Evolutionary conservation across 192 early-diverging fungal genomes (phyloP), one percentile per base, ranked within the genome.

Genomic region (Podila epicladia): DNA sequence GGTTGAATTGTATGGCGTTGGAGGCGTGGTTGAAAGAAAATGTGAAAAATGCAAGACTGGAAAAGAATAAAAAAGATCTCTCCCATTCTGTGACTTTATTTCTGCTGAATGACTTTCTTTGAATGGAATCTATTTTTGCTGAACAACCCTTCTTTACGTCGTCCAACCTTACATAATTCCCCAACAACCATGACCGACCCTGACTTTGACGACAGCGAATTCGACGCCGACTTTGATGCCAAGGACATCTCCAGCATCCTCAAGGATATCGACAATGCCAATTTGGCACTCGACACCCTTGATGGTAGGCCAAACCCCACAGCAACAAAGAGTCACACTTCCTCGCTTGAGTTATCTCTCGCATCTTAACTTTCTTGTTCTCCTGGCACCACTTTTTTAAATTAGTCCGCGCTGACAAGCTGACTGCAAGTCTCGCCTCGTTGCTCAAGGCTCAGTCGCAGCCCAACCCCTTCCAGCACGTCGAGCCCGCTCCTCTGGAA

Each of bases 241-340:
- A 71, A 65, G 4, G 75, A 80, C 58, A 73, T 80, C 58, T 80
- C 77, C 53, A 80, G 26, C 65, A 80, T 80, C 35, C 58, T 80
- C 58, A 72, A 73, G 49, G 77, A 80, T 41, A 80, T 80, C 11
- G 77, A 80, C 48, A 50, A 51, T 15, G 71, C 63, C 31, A 65
- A 80, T 48, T 48, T 69, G 26, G 77, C 77, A 15, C 70, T 80
- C 28, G 77, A 80, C 58, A 45, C 37, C 58, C 59, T 80, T 26
- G 77, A 80, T 31, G 59, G 77, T 73, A 71, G 17, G 26, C 20
- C 9, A 28, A 4, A 4, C 68, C 2, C 55, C 24, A 11, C n/a
- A 13, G 35, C 22, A 35, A 58, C 20, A 28, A 29, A 15, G 13
- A 15, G 15, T 15, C 13, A 17, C 3, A 26, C 22, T 19, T 58